Evolutionary conservation across 768 basidiomycete genomes (phyloP), one percentile per base, ranked within the genome.

Genomic region (Rhizopogon vinicolor): DNA sequence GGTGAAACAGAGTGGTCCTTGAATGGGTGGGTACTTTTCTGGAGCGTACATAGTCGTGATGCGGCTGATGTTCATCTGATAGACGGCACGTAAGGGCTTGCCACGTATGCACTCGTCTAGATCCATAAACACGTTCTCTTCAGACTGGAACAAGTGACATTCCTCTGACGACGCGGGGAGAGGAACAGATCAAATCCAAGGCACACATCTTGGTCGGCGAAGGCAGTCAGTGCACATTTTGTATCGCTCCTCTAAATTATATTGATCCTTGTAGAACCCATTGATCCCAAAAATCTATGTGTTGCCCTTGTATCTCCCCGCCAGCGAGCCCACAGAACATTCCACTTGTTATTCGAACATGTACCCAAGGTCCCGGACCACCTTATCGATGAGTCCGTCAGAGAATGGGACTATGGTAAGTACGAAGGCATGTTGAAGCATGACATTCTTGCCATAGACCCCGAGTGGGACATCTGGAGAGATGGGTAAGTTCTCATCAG

Each of bases 1-100:
- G 90, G 93, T 33, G 89, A 97, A 75, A 98, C 95, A 1, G 94
- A 95, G 68, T 98, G 94, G 93, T 91, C 91, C 16, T 64, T 87
- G 43, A 93, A 89, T 62, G 93, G 93, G 83, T 86, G 54, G 68
- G 82, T 50, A 44, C 45, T 35, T 51, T 14, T 3, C 1, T 8
- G 31, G 48, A 5, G 1, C 40, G 37, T 49, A 43, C 40, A 51
- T 35, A 63, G 55, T 52, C 52, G 51, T 58, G 39, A 55, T 41
- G 25, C 25, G 29, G 41, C 41, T 19, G 22, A 46, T 58, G 16
- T 19, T 13, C 12, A 28, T 33, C 22, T 33, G n/a, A 44, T 58
- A 87, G 86, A 62, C 81, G 87, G 58, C 86, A 87, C 67, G 87
- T 86, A 65, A 14, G 81, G 69, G 35, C 35, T 19, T 18, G 29